Evolutionary conservation across 108 stramenopile genomes (phyloP).

Genomic region (Bacterosira constricta): DNA sequence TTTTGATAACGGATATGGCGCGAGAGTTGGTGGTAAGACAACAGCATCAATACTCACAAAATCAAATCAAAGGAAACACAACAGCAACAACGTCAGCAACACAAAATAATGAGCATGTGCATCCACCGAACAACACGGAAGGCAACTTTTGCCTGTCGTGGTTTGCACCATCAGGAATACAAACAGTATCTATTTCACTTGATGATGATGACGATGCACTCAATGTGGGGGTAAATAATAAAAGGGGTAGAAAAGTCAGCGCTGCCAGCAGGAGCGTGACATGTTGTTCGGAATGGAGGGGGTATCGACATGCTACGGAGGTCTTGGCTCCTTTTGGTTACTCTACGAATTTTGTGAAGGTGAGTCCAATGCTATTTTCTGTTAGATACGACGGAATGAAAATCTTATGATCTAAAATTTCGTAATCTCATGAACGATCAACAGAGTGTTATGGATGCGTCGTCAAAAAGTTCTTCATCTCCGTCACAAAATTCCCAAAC

Average conservation of each 20-base stretch:
- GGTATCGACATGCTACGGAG: conserved; percentile 64
- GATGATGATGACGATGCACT: conserved; percentile 20
- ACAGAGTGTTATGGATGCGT: conserved; percentile 1
- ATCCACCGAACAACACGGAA: conserved; percentile 14
- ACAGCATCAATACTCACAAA: conserved; percentile 5
- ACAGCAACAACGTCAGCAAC: not conserved
- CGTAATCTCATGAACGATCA: not conserved
- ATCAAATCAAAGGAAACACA: not conserved
- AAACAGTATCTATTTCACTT: conserved; percentile 42
- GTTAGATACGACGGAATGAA: not conserved
- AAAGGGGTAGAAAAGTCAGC: not conserved
- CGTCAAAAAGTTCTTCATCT: not conserved
- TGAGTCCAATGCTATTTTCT: conserved; percentile 5
- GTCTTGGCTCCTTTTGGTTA: conserved; percentile 79
- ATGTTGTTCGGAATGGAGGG: conserved; percentile 68
- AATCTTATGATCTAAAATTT: not conserved
- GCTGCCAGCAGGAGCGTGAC: conserved; percentile 10
- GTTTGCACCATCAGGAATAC: conserved; percentile 80
- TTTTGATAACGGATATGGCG: conserved; percentile 60
- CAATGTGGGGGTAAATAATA: no score
- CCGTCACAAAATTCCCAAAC: not conserved
- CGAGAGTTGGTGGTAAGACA: conserved; percentile 33
- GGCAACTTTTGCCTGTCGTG: conserved; percentile 80
- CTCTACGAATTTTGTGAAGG: conserved; percentile 54
- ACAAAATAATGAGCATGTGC: not conserved